Percentiles rank a stretch among this genome's conserved stretches.
These are phyloP conservation scores for Myxozyma sirexii DNA, from an alignment of 805 yeast genomes.

Conservation along the genomic window DNA sequence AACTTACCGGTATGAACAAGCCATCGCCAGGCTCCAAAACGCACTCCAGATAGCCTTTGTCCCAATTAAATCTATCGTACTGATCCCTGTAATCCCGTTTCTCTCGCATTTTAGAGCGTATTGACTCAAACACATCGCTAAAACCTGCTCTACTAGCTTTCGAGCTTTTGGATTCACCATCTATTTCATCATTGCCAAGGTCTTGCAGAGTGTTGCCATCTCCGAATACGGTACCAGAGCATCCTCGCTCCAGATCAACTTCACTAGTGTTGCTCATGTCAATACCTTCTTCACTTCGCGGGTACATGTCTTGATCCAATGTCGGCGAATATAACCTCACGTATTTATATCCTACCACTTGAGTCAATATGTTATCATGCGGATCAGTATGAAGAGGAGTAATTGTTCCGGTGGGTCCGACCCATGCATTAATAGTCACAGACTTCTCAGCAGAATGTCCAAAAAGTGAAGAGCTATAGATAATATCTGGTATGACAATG, in stretches of 20 bases:
- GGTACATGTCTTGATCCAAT: slow-evolving; percentile 25
- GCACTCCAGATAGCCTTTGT: slow-evolving; percentile 32
- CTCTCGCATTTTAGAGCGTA: background rate
- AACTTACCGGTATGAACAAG: slow-evolving; percentile 35
- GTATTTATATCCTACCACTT: slow-evolving; percentile 38
- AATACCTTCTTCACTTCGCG: slow-evolving; percentile 6
- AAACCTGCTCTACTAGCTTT: background rate
- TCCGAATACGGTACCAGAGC: slow-evolving; percentile 17
- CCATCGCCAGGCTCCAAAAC: slow-evolving; percentile 38
- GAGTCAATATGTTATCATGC: slow-evolving; percentile 35
- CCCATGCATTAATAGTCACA: slow-evolving; percentile 34
- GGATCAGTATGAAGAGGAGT: slow-evolving; percentile 39
- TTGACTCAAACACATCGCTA: background rate
- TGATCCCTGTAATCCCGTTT: slow-evolving; percentile 31
- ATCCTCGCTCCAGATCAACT: slow-evolving; percentile 35
- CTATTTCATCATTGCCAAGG: no score
- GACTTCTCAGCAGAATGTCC: slow-evolving; percentile 13
- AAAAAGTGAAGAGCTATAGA: slow-evolving; percentile 17
- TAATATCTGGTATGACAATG: slow-evolving; percentile 33
- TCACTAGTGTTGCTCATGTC: slow-evolving; percentile 37
- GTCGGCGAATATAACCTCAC: slow-evolving; percentile 34
- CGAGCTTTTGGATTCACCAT: background rate
- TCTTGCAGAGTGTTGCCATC: background rate
- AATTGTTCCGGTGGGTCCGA: slow-evolving; percentile 38
- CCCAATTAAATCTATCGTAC: slow-evolving; percentile 36